Conservation (phyloP, 2,329 filamentous ascomycete genomes). For the Paraphoma sp. region DNA sequence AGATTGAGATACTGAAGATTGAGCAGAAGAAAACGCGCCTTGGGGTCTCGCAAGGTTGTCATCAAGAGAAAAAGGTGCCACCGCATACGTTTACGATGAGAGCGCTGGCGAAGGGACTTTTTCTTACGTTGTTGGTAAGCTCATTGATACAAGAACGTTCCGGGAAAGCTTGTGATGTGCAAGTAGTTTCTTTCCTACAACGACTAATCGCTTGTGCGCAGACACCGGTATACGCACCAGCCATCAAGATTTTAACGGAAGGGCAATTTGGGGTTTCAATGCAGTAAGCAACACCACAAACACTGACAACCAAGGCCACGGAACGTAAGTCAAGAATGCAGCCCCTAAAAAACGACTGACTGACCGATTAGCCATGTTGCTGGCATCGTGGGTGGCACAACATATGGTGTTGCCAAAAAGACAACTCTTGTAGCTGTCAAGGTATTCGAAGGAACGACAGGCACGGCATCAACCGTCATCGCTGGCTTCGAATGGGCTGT, state of each 20-base stretch:
- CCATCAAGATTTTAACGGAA: conserved; percentile 52
- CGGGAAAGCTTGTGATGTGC: no score
- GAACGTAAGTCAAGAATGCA: conserved; percentile 18
- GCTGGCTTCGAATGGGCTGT: conserved; percentile 43
- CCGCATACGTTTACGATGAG: conserved; percentile 35
- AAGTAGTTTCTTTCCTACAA: not conserved
- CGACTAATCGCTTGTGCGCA: not conserved
- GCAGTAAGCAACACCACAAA: conserved; percentile 25
- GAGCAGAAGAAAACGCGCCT: conserved; percentile 22
- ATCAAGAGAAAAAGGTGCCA: conserved; percentile 22
- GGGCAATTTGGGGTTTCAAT: conserved; percentile 39
- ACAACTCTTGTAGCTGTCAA: conserved; percentile 47
- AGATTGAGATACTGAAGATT: conserved; percentile 2
- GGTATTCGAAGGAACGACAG: conserved; percentile 31
- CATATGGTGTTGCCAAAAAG: conserved; percentile 44
- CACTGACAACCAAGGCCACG: conserved; percentile 38
- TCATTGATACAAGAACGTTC: not conserved
- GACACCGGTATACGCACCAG: conserved; percentile 66
- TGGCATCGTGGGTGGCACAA: conserved; percentile 36
- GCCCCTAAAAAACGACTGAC: not conserved
- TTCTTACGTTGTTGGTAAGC: conserved; percentile 62
- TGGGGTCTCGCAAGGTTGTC: conserved; percentile 43
- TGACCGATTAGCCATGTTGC: conserved; percentile 31
- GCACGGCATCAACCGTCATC: conserved; percentile 32
- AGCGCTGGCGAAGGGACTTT: conserved; percentile 33